Conservation (phyloP, 75 land plant species). For the Selaginella tamariscina region DNA sequence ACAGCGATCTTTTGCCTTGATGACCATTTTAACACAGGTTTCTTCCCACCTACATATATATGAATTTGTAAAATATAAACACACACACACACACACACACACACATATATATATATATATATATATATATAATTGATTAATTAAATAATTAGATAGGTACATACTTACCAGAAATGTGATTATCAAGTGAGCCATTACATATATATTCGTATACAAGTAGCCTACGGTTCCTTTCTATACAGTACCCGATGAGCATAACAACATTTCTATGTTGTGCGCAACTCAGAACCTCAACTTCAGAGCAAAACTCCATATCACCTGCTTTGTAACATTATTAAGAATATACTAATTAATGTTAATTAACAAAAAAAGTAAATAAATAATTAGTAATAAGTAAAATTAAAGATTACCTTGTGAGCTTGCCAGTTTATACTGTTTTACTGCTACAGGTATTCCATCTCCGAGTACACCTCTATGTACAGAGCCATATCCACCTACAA, state of each 20-base stretch:
- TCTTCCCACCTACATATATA: background rate
- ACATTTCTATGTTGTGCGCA: conserved; percentile 10
- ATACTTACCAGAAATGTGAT: conserved; percentile 48
- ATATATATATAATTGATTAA: conserved; percentile 9
- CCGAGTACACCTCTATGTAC: conserved; percentile 51
- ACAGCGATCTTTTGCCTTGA: conserved; percentile 92
- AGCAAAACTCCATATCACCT: conserved; percentile 3
- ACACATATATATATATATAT: background rate
- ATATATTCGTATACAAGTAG: conserved; percentile 57
- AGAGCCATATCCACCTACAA: conserved; percentile 59
- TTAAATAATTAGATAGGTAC: background rate
- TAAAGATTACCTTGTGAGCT: conserved; percentile 84
- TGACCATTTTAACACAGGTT: conserved; percentile 42
- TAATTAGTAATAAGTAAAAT: conserved; percentile 44
- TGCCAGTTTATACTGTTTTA: conserved; percentile 70
- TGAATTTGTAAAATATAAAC: background rate
- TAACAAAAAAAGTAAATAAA: background rate
- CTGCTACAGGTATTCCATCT: conserved; percentile 58
- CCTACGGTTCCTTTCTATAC: conserved; percentile 32
- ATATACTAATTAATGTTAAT: background rate
- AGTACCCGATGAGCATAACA: conserved; percentile 11
- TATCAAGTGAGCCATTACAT: conserved; percentile 63
- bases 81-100: background rate
- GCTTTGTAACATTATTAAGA: background rate
- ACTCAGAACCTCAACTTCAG: conserved; percentile 8